Evolutionary conservation across 257 asterid species (phyloP), one percentile per base, ranked within the genome.

Genomic region (Solanum appendiculatum): DNA sequence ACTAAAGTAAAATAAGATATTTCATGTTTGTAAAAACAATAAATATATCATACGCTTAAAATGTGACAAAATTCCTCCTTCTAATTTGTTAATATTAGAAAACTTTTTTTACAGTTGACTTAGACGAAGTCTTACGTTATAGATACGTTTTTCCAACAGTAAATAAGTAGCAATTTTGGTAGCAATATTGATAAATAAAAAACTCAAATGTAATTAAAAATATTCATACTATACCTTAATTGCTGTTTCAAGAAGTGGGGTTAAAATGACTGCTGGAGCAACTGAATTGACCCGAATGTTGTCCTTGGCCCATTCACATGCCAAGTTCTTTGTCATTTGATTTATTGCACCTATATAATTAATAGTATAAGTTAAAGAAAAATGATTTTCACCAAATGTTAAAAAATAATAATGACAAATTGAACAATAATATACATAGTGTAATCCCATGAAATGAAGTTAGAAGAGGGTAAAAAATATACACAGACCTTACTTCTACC

Each of bases 381-480:
- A 88, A 82, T 0, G 91, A 6, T 21, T 10, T 4, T 21, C 81
- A 36, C 81, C 40, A 73, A 73, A 54, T 54, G n/a, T 54, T 0
- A 54, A 54, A 54, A 6, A 1, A 0, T 7, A 20, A 20, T 2
- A 0, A 20, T 1, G 64, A 20, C 0, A 20, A 56, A 56, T 56
- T 7, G 5, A 56, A 56, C 27, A 7, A 18, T 1, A 54, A 56
- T 0, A 56, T 7, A 56, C 20, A 7, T 5, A 56, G 12, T 56
- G 2, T 56, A 20, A 51, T 14, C 0, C 9, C 9, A 51, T 1
- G 6, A 48, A 51, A 48, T 56, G 25, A 7, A 0, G 15, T 40
- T 6, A 13, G 3, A 0, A 14, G 0, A 48, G 1, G 56, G 51
- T 1, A 0, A 20, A 56, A 56, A 0, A 20, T 56, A 20, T 54